A percentile compares a stretch with the other conserved stretches of the same genome.
phyloP scores from a whole-genome alignment of 108 stramenopile genomes.

The Pseudonitzschia delicatissima region DNA sequence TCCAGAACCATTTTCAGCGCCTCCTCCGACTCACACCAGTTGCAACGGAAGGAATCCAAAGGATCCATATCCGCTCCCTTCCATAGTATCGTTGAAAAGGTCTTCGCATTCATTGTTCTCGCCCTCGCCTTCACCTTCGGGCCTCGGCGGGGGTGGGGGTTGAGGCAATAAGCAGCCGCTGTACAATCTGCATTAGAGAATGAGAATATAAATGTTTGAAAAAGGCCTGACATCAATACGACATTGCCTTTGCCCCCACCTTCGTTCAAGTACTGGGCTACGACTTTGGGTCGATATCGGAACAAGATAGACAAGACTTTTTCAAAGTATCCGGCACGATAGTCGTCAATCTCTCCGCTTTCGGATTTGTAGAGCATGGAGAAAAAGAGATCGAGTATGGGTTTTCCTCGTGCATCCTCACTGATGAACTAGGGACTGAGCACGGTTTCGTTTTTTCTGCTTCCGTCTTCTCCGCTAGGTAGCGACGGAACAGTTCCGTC shows the following conservation, averaged over 20 bases:
- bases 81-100: slow-evolving; percentile 42
- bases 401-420: slow-evolving; percentile 2
- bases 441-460: not conserved
- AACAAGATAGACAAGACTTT: slow-evolving; percentile 82
- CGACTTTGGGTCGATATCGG: slow-evolving; percentile 52
- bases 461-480: not conserved
- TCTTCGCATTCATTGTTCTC: slow-evolving; percentile 42
- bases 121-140: slow-evolving; percentile 33
- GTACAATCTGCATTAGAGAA: slow-evolving; percentile 93
- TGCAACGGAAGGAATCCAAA: slow-evolving; percentile 46
- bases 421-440: not conserved
- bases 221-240: slow-evolving; percentile 74
- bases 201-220: slow-evolving; percentile 86
- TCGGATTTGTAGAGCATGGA: slow-evolving; percentile 67
- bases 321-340: slow-evolving; percentile 94
- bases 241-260: slow-evolving; percentile 37
- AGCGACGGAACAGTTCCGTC: slow-evolving; percentile 53
- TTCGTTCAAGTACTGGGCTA: slow-evolving; percentile 66
- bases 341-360: slow-evolving; percentile 75
- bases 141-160: slow-evolving; percentile 31
- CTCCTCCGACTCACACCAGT: slow-evolving; percentile 56
- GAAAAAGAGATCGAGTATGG: slow-evolving; percentile 77
- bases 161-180: slow-evolving; percentile 86
- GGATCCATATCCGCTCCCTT: slow-evolving; percentile 26
- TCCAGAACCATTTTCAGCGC: slow-evolving; percentile 60